Conservation (phyloP, 768 basidiomycete genomes). For the Suillus sp. region DNA sequence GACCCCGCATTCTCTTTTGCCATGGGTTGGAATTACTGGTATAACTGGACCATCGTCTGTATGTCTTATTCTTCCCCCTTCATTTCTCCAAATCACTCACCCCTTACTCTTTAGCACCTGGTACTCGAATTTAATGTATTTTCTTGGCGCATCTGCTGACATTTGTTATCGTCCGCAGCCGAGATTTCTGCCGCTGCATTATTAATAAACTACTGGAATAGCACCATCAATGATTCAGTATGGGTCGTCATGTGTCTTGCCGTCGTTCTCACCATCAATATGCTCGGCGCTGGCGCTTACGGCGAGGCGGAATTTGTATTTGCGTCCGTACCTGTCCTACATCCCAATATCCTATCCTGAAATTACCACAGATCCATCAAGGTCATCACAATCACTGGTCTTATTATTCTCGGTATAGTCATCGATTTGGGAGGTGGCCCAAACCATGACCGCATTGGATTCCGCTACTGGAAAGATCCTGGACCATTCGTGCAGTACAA, state of each 20-base stretch:
- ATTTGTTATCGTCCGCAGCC: conserved; percentile 20
- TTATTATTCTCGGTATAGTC: conserved; percentile 69
- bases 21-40: conserved; percentile 61
- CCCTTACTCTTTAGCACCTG: conserved; percentile 13
- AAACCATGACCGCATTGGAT: conserved; percentile 63
- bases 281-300: conserved; percentile 76
- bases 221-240: conserved; percentile 58
- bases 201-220: conserved; percentile 74
- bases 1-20: conserved; percentile 67
- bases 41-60: conserved; percentile 35
- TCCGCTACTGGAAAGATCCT: conserved; percentile 80
- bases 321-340: conserved; percentile 45
- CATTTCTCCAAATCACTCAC: conserved; percentile 25
- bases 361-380: conserved; percentile 64
- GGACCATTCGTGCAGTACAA: conserved; percentile 83
- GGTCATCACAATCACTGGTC: conserved; percentile 79
- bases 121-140: neutral
- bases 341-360: conserved; percentile 3
- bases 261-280: conserved; percentile 75
- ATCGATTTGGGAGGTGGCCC: conserved; percentile 91
- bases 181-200: conserved; percentile 56
- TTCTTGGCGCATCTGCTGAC: conserved; percentile 8
- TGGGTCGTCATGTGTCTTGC: conserved; percentile 82
- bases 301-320: conserved; percentile 88
- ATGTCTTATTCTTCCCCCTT: neutral